A percentile compares a stretch with the other conserved stretches of the same genome.
These are phyloP conservation scores for Pouteria campechiana DNA, from an alignment of 179 eudicot genomes.

Conservation along the genomic window DNA sequence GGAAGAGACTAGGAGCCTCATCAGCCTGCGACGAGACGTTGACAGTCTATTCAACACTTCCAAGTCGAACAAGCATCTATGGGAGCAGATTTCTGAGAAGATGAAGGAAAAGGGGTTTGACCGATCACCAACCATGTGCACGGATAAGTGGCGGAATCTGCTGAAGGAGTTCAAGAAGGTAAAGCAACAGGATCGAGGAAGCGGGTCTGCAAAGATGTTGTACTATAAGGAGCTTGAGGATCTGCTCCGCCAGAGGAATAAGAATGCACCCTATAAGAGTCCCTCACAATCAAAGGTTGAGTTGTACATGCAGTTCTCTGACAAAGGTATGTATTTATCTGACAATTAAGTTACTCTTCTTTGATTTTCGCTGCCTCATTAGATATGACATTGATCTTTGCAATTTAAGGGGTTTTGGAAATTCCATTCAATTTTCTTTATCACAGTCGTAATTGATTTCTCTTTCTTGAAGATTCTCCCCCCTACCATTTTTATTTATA, in stretches of 20 bases:
- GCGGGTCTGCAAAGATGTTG: slow-evolving; percentile 40
- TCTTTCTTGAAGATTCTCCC: no score
- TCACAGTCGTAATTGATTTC: no score
- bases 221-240: slow-evolving; percentile 78
- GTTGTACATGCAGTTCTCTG: slow-evolving; percentile 55
- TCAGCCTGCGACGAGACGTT: slow-evolving; percentile 48
- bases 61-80: slow-evolving; percentile 67
- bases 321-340: slow-evolving; percentile 70
- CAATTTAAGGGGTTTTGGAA: no score
- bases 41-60: slow-evolving; percentile 75
- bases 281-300: slow-evolving; percentile 37
- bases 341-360: no score
- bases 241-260: slow-evolving; percentile 45
- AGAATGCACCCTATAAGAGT: slow-evolving; percentile 16
- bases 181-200: slow-evolving; percentile 19
- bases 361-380: no score
- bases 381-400: no score
- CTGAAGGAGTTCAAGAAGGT: slow-evolving; percentile 85
- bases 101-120: slow-evolving; percentile 90
- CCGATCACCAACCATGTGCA: slow-evolving; percentile 88
- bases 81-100: slow-evolving; percentile 75
- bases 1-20: slow-evolving; percentile 63
- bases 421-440: no score
- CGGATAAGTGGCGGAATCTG: slow-evolving; percentile 95
- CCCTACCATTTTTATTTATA: no score